A percentile compares a stretch with the other conserved stretches of the same genome.
These are phyloP conservation scores for Penicillium brasilianum DNA, from an alignment of 2,329 filamentous ascomycete species.

Conservation along the genomic window DNA sequence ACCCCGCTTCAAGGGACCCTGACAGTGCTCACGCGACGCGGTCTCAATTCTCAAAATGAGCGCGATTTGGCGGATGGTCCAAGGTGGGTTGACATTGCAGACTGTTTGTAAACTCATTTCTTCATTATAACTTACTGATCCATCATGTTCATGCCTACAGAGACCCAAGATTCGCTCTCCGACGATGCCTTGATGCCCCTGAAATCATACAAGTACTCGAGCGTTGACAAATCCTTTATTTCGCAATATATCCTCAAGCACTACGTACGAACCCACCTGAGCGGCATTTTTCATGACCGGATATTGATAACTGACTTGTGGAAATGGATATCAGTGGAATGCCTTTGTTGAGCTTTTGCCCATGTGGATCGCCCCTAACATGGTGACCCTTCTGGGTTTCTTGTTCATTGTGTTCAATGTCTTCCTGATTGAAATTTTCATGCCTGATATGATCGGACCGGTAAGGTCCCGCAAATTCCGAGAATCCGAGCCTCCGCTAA, in stretches of 20 bases:
- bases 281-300: background rate
- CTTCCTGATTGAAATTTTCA: slow-evolving; percentile 72
- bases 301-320: slow-evolving; percentile 2
- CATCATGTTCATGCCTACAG: slow-evolving; percentile 23
- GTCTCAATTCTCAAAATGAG: slow-evolving; percentile 34
- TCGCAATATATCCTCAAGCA: slow-evolving; percentile 93
- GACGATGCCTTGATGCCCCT: slow-evolving; percentile 90
- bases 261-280: slow-evolving; percentile 69
- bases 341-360: slow-evolving; percentile 89
- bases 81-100: slow-evolving; percentile 36
- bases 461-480: slow-evolving; percentile 56
- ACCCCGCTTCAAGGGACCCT: slow-evolving; percentile 9
- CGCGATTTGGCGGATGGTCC: slow-evolving; percentile 41
- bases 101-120: background rate
- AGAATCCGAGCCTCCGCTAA: slow-evolving; percentile 18
- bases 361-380: slow-evolving; percentile 95
- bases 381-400: slow-evolving; percentile 95
- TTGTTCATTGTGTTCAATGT: slow-evolving; percentile 91
- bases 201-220: slow-evolving; percentile 95
- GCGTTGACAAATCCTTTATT: slow-evolving; percentile 92
- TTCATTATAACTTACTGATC: slow-evolving; percentile 1
- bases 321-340: slow-evolving; percentile 75
- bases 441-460: slow-evolving; percentile 89
- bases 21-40: slow-evolving; percentile 24
- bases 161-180: slow-evolving; percentile 67